Percentiles rank a stretch among this genome's conserved stretches.
phyloP scores from a whole-genome alignment of 306 rosid genomes.

The Alnus glutinosa region DNA sequence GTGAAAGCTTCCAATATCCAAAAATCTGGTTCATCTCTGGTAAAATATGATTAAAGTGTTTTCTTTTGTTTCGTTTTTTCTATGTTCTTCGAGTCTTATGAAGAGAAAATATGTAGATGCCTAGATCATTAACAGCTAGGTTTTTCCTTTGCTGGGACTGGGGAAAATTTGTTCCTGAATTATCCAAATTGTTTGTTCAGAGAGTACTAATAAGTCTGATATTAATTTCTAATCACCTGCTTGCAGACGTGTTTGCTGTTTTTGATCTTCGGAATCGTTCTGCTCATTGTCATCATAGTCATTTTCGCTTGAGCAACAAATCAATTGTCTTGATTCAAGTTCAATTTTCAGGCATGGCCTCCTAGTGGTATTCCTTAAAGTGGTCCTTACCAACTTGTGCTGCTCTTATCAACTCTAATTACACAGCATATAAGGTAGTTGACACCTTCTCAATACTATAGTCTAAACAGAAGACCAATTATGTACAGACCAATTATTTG shows the following conservation, averaged over 20 bases:
- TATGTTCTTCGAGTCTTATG: background rate
- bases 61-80: background rate
- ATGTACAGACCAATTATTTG: background rate
- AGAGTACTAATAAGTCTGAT: too few relatives aligned
- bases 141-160: background rate
- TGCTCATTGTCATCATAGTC: conserved; percentile 75
- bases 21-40: conserved; percentile 90
- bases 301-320: conserved; percentile 59
- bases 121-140: background rate
- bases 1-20: conserved; percentile 81
- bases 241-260: conserved; percentile 79
- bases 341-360: background rate
- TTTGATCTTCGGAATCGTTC: conserved; percentile 88
- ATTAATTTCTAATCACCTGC: background rate
- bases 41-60: conserved; percentile 27
- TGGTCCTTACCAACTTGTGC: background rate
- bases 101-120: background rate
- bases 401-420: background rate
- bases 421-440: background rate
- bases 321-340: background rate
- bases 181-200: too few relatives aligned
- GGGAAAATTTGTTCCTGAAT: background rate
- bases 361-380: background rate
- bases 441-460: background rate
- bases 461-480: background rate